A percentile compares a stretch with the other conserved stretches of the same genome.
These are phyloP conservation scores for Xylariaceae sp. DNA, from an alignment of 2,329 filamentous ascomycete genomes.

Conservation along the genomic window DNA sequence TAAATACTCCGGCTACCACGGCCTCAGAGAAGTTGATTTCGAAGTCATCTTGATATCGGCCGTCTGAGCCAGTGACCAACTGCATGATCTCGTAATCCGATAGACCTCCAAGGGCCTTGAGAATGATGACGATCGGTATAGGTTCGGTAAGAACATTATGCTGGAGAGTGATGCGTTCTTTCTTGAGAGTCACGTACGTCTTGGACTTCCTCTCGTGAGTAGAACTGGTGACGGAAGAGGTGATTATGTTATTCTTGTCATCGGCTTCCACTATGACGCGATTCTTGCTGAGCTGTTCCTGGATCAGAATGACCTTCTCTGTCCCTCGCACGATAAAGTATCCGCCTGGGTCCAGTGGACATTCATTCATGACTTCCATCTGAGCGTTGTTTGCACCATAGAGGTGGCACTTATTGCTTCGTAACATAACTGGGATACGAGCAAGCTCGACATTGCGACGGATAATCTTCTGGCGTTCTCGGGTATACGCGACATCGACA, in stretches of 20 bases:
- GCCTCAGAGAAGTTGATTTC: slow-evolving; percentile 93
- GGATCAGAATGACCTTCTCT: slow-evolving; percentile 97
- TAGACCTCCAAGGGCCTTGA: slow-evolving; percentile 90
- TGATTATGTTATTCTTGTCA: slow-evolving; percentile 86
- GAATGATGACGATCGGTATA: slow-evolving; percentile 87
- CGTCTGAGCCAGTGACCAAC: slow-evolving; percentile 83
- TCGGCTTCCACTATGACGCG: slow-evolving; percentile 95
- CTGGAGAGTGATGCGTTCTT: slow-evolving; percentile 81
- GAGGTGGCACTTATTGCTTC: slow-evolving; percentile 89
- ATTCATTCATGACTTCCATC: slow-evolving; percentile 93
- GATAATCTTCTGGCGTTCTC: slow-evolving; percentile 72
- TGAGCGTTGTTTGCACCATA: slow-evolving; percentile 77
- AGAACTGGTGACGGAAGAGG: slow-evolving; percentile 94
- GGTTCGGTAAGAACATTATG: slow-evolving; percentile 93
- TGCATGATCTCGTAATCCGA: slow-evolving; percentile 94
- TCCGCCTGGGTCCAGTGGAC: slow-evolving; percentile 89
- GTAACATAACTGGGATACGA: slow-evolving; percentile 93
- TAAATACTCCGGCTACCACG: slow-evolving; percentile 77
- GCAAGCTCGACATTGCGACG: slow-evolving; percentile 78
- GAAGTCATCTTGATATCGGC: slow-evolving; percentile 89
- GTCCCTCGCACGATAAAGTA: slow-evolving; percentile 98
- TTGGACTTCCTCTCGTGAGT: slow-evolving; percentile 98
- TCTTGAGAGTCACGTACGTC: slow-evolving; percentile 91
- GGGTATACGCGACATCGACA: slow-evolving; percentile 86
- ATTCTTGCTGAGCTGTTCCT: slow-evolving; percentile 99